Evolutionary conservation across 805 yeast genomes (phyloP), one percentile per base, ranked within the genome.

Genomic region (Debaryomyces prosopidis): DNA sequence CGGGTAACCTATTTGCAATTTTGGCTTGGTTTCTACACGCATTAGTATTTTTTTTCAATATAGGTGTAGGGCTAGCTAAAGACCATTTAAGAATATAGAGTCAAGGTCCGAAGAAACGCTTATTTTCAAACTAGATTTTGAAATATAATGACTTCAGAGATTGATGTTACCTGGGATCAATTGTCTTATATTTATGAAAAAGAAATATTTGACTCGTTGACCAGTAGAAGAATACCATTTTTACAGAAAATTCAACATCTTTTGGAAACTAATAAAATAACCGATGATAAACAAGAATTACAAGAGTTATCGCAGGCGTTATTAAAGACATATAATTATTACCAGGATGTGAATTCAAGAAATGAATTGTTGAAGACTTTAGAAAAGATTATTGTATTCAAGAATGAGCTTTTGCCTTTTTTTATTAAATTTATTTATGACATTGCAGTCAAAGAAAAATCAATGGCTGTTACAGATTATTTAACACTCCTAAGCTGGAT

Each of bases 401-500:
- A 72, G 36, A 54, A 57, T n/a, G 51, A 58, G n/a, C 64, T 68
- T 46, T 57, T 66, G 55, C 52, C 59, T 15, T 65, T 59, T 8
- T 74, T 75, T 43, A 50, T 62, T 20, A 69, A 66, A 28, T 79
- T 69, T 53, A 67, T 82, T 36, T 44, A 60, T 17, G 58, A 59
- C 9, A 52, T 62, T 15, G 57, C 73, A 5, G 48, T 55, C 2
- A 58, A 53, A 16, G 62, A 65, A 2, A 53, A 49, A 12, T 48
- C 50, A 23, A 69, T 76, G 46, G 86, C 92, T 1, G 59, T 76
- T 4, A 68, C 79, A 2, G 88, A 82, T 60, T 68, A 82, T 48
- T 59, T 82, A 50, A 75, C 84, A 23, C 62, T 86, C 19, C 65
- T 86, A 34, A 71, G 73, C 14, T 86, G 91, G 90, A 63, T 72